A percentile compares a stretch with the other conserved stretches of the same genome.
Evolutionary conservation across 768 basidiomycete species (phyloP).

Genomic region (Serpula lacrymans): DNA sequence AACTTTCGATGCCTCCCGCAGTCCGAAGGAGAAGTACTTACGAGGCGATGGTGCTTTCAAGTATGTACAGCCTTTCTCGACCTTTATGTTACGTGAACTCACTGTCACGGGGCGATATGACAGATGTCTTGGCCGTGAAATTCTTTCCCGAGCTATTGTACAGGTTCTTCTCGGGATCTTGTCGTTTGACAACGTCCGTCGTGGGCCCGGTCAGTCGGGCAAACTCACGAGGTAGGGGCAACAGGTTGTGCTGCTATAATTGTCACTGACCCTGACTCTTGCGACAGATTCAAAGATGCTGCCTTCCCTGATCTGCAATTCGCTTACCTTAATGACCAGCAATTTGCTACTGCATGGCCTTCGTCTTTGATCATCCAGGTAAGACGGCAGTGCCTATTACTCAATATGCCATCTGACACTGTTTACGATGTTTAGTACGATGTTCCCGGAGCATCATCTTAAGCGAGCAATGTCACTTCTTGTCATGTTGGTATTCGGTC

Average conservation of each 20-base stretch:
- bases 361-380: slow-evolving; percentile 60
- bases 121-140: slow-evolving; percentile 50
- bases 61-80: slow-evolving; percentile 20
- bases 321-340: slow-evolving; percentile 52
- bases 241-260: neutral
- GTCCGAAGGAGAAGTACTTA: slow-evolving; percentile 42
- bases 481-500: too few species aligned
- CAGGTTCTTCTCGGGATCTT: slow-evolving; percentile 67
- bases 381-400: too few species aligned
- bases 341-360: slow-evolving; percentile 63
- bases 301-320: slow-evolving; percentile 46
- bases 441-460: too few species aligned
- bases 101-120: slow-evolving; percentile 19
- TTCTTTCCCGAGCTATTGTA: slow-evolving; percentile 57
- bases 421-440: too few species aligned
- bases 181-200: slow-evolving; percentile 52
- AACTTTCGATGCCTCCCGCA: slow-evolving; percentile 42
- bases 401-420: too few species aligned
- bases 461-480: too few species aligned
- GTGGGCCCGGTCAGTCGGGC: slow-evolving; percentile 70
- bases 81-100: neutral
- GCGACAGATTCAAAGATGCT: slow-evolving; percentile 45
- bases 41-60: slow-evolving; percentile 46
- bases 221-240: slow-evolving; percentile 46
- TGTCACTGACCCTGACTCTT: slow-evolving; percentile 1